Evolutionary conservation across 257 asterid species (phyloP).

Genomic region (Paraleonurus japonicus): DNA sequence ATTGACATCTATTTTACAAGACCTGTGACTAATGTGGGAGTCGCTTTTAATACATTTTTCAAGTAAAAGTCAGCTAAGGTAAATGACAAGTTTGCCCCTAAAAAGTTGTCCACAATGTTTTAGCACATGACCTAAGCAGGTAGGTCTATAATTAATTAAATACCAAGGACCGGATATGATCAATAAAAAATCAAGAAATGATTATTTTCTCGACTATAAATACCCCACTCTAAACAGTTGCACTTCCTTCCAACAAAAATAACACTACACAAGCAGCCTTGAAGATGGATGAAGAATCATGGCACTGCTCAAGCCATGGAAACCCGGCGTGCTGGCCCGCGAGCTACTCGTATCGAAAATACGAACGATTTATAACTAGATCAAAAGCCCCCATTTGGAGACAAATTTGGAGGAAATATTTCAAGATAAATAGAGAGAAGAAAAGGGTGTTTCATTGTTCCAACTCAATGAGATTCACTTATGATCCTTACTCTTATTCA

Average conservation of each 20-base stretch:
- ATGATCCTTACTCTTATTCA: conserved; percentile 62
- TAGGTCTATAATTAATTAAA: conserved; percentile 2
- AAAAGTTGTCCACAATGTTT: conserved; percentile 4
- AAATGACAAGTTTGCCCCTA: conserved; percentile 35
- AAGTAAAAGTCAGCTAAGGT: not conserved
- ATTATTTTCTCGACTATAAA: conserved; percentile 21
- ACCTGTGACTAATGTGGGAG: too few relatives aligned
- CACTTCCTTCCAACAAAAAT: not conserved
- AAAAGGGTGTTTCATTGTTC: conserved; percentile 39
- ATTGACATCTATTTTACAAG: too few relatives aligned
- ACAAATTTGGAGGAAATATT: conserved; percentile 68
- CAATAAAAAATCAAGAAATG: not conserved
- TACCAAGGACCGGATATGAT: not conserved
- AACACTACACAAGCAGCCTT: not conserved
- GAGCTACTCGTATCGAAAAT: conserved; percentile 33
- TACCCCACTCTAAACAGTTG: conserved; percentile 21
- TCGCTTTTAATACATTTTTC: too few relatives aligned
- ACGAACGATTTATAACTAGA: conserved; percentile 36
- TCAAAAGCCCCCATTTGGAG: conserved; percentile 46
- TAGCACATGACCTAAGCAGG: conserved; percentile 5
- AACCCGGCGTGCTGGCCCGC: conserved; percentile 32
- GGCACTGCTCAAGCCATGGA: conserved; percentile 31
- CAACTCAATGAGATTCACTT: conserved; percentile 52
- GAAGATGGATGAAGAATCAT: conserved; percentile 31
- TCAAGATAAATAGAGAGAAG: conserved; percentile 51